Percentiles rank a stretch among this genome's conserved stretches.
phyloP scores from a whole-genome alignment of 805 yeast genomes.

The Candida mattraensis region DNA sequence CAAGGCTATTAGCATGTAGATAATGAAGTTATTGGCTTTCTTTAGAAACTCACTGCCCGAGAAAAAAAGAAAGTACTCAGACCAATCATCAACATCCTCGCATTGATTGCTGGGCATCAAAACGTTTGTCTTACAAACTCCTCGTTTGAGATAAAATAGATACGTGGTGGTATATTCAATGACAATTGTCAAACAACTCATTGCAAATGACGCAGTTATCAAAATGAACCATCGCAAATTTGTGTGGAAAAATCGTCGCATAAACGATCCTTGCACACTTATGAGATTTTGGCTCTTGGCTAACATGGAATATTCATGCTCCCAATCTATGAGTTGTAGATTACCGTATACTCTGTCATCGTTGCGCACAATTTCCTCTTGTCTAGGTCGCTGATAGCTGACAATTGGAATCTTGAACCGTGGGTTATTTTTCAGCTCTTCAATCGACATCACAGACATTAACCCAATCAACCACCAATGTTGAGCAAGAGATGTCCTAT shows the following conservation, averaged over 20 bases:
- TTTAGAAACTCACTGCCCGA: constrained; percentile 24
- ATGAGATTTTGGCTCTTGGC: constrained; percentile 14
- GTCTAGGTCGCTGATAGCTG: no score
- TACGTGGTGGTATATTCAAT: constrained; percentile 51
- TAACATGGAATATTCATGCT: constrained; percentile 37
- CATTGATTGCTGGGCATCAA: constrained; percentile 35
- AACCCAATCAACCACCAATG: no score
- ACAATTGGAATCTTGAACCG: constrained; percentile 19
- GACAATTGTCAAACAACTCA: constrained; percentile 49
- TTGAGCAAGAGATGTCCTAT: not conserved
- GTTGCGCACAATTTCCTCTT: no score
- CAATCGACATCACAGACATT: no score
- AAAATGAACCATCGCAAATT: constrained; percentile 50
- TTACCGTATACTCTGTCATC: constrained; percentile 36
- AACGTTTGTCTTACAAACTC: constrained; percentile 42
- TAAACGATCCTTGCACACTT: constrained; percentile 1
- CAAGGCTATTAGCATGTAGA: constrained; percentile 40
- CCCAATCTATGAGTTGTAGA: constrained; percentile 53
- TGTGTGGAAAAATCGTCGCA: constrained; percentile 16
- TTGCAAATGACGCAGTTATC: constrained; percentile 42
- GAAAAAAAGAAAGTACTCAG: constrained; percentile 32
- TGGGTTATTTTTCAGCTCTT: constrained; percentile 8
- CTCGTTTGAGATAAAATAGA: constrained; percentile 53
- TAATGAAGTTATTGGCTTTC: constrained; percentile 31
- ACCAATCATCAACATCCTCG: constrained; percentile 33